Percentiles rank a stretch among this genome's conserved stretches.
Evolutionary conservation across 768 basidiomycete species (phyloP).

Genomic region (Botryobasidium botryosum): DNA sequence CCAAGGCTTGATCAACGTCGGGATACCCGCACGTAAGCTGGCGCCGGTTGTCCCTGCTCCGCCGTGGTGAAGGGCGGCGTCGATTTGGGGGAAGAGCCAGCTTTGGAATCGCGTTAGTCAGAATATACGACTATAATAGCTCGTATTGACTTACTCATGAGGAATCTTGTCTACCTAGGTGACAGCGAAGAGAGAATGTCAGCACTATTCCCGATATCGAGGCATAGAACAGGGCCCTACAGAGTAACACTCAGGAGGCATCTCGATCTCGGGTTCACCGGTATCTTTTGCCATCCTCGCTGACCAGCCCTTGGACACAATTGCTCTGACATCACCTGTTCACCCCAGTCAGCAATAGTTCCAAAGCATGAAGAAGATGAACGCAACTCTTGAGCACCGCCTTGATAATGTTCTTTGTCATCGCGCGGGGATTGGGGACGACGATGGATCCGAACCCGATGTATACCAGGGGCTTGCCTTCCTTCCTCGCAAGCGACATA

Average conservation of each 20-base stretch:
- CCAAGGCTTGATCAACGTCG: slow-evolving; percentile 54
- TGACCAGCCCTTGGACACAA: slow-evolving; percentile 54
- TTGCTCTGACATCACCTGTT: slow-evolving; percentile 47
- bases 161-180: slow-evolving; percentile 45
- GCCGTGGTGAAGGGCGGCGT: slow-evolving; percentile 50
- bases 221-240: slow-evolving; percentile 14
- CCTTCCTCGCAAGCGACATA: slow-evolving; percentile 36
- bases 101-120: slow-evolving; percentile 10
- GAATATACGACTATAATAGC: background rate
- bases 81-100: slow-evolving; percentile 42
- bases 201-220: slow-evolving; percentile 1
- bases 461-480: slow-evolving; percentile 46
- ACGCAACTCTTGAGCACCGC: slow-evolving; percentile 40
- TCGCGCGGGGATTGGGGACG: slow-evolving; percentile 37
- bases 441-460: slow-evolving; percentile 58
- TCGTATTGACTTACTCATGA: slow-evolving; percentile 37
- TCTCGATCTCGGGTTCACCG: slow-evolving; percentile 24
- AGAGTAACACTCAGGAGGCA: slow-evolving; percentile 36
- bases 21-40: slow-evolving; percentile 40
- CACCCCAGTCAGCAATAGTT: background rate
- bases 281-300: slow-evolving; percentile 31
- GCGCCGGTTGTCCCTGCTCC: slow-evolving; percentile 60
- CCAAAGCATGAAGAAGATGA: background rate
- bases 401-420: slow-evolving; percentile 39
- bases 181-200: slow-evolving; percentile 12